Percentiles rank a stretch among this genome's conserved stretches.
These are phyloP conservation scores for Astrothelium subdiscretum DNA, from an alignment of 495 filamentous ascomycete genomes.

Conservation along the genomic window DNA sequence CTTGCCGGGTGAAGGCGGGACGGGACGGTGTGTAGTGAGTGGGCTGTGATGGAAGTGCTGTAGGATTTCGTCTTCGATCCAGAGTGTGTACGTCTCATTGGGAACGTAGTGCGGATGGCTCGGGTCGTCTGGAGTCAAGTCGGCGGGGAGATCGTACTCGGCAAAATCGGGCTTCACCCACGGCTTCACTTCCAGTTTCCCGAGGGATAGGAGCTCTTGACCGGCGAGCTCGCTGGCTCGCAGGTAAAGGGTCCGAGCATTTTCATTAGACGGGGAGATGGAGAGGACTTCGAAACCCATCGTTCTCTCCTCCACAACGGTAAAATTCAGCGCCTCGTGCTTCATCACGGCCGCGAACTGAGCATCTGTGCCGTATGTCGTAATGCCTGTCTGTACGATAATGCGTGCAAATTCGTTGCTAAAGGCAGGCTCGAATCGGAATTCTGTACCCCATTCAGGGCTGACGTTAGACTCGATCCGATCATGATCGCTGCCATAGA, in stretches of 20 bases:
- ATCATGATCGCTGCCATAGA: conserved; percentile 42
- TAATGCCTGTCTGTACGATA: conserved; percentile 32
- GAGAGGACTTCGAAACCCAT: conserved; percentile 47
- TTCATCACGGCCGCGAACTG: conserved; percentile 11
- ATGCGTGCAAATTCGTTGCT: conserved; percentile 19
- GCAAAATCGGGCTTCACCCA: conserved; percentile 19
- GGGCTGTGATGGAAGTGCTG: conserved; percentile 36
- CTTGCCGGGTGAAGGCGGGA: not conserved
- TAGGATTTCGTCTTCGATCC: conserved; percentile 56
- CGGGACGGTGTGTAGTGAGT: not conserved
- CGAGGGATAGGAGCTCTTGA: conserved; percentile 20
- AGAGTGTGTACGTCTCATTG: conserved; percentile 44
- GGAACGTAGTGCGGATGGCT: conserved; percentile 20
- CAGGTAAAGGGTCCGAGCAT: conserved; percentile 33
- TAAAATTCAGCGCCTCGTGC: conserved; percentile 16
- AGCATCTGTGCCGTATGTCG: conserved; percentile 25
- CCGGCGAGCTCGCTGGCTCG: conserved; percentile 15
- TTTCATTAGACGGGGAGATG: conserved; percentile 33
- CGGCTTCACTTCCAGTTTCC: conserved; percentile 24
- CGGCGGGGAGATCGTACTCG: conserved; percentile 22
- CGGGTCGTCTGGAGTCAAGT: not conserved
- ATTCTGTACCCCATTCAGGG: conserved; percentile 27
- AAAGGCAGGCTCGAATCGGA: conserved; percentile 17
- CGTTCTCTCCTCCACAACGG: conserved; percentile 29
- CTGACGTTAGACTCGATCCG: conserved; percentile 17